These are phyloP conservation scores for Vigna hirtella DNA, from an alignment of 306 rosid species.

Conservation along the genomic window DNA sequence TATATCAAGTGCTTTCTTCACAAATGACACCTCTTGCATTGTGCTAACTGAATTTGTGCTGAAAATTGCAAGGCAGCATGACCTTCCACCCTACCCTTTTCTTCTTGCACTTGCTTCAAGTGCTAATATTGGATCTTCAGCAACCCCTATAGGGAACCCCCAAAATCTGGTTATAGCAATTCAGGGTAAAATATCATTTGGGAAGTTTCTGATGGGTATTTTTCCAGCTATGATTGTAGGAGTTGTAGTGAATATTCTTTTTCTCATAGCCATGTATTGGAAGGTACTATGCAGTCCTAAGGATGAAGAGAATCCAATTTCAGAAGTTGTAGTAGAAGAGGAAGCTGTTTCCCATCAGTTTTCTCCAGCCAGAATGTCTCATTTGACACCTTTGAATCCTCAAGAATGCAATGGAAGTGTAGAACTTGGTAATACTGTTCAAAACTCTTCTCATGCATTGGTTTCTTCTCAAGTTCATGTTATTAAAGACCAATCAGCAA, in stretches of 20 bases:
- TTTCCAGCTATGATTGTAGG: constrained; percentile 84
- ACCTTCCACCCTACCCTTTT: constrained; percentile 89
- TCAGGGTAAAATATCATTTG: constrained; percentile 77
- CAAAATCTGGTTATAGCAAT: constrained; percentile 88
- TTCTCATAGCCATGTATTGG: constrained; percentile 72
- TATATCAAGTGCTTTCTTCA: constrained; percentile 81
- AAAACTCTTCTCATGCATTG: constrained; percentile 38
- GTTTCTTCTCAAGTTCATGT: constrained; percentile 44
- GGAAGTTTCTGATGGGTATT: constrained; percentile 65
- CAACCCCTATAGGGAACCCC: constrained; percentile 94
- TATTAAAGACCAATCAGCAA: constrained; percentile 31
- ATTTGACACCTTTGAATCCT: constrained; percentile 55
- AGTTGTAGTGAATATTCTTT: constrained; percentile 61
- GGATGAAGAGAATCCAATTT: constrained; percentile 63
- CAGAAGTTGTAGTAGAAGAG: constrained; percentile 61
- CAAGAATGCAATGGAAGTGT: constrained; percentile 55
- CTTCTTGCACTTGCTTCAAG: constrained; percentile 92
- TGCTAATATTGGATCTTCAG: constrained; percentile 91
- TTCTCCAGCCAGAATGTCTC: constrained; percentile 86
- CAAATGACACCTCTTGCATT: constrained; percentile 90
- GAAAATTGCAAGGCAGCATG: constrained; percentile 87
- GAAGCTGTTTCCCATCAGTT: constrained; percentile 72
- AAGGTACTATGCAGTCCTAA: constrained; percentile 57
- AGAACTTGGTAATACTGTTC: constrained; percentile 42
- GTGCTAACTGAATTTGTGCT: constrained; percentile 89